phyloP scores from a whole-genome alignment of 139 green algal species.

The Closterium sp. region DNA sequence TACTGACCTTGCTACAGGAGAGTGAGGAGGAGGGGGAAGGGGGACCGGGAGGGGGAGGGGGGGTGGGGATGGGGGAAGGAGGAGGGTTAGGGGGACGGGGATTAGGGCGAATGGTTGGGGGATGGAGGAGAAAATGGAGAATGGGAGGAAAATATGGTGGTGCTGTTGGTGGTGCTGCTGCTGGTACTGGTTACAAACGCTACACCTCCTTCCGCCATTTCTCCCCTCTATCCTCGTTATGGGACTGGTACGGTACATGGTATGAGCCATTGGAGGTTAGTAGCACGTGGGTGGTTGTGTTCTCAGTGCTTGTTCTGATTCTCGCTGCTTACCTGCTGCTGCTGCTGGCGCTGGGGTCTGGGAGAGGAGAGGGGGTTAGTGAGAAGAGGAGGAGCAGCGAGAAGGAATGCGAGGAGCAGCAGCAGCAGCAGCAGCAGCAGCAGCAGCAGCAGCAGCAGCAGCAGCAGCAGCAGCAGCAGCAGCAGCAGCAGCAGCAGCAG shows the following conservation, averaged over 20 bases:
- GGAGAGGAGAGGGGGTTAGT: background rate
- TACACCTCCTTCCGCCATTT: background rate
- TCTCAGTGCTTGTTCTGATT: background rate
- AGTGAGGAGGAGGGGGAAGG: background rate
- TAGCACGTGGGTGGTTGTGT: background rate
- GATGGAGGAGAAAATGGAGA: background rate
- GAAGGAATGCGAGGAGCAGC: background rate
- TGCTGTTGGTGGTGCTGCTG: background rate
- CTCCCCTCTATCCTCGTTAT: background rate
- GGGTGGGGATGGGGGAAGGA: background rate
- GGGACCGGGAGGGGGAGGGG: background rate
- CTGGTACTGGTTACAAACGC: background rate
- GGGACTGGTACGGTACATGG: background rate
- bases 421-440: background rate
- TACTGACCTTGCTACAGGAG: background rate
- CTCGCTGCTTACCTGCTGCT: background rate
- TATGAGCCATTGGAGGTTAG: background rate
- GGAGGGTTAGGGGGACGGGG: background rate
- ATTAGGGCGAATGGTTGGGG: background rate
- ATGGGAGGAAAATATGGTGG: background rate
- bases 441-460: background rate
- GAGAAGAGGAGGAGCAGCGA: background rate
- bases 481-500: background rate
- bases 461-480: background rate
- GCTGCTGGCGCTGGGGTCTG: background rate